Evolutionary conservation across 768 basidiomycete species (phyloP), one percentile per base, ranked within the genome.

Genomic region (Trametes punicea): DNA sequence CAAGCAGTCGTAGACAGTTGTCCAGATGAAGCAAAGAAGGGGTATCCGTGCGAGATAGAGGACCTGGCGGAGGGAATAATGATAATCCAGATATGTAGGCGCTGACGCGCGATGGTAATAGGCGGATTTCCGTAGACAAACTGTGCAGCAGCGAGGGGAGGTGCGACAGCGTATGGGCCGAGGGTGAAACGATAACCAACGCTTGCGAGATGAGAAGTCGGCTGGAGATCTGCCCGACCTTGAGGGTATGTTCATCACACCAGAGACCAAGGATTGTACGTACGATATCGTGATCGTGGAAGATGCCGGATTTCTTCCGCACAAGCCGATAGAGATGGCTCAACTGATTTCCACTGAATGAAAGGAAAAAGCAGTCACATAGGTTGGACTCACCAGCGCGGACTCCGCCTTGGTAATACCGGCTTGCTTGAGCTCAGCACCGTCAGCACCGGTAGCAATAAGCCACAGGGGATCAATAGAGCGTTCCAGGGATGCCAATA

Each of bases 381-480:
- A 26, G 50, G 51, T 20, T 10, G 20, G 16, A 72, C 81, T 47
- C 53, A 90, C 88, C 55, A 77, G 65, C 8, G 67, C 62, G 25
- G 78, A 74, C 56, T 92, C 90, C 26, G 80, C 77, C 65, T 81
- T 85, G 30, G 73, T 71, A 9, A 88, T 65, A 0, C 83, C 85
- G 2, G 71, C 69, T 36, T 72, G 75, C 61, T 77, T 83, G 42
- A 87, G 68, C 36, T 80, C 77, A 1, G 64, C 60, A 39, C 80
- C 78, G 13, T 66, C 68, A 29, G 67, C 33, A 48, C 63, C 50
- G 53, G 65, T 56, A 62, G 71, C 73, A 20, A 75, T 65, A 11
- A 78, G 71, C n/a, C 74, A 67, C 20, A 89, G 74, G 13, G 79
- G 76, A 63, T 89, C 87, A 46, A 68, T 73, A n/a, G 53, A 56